Percentiles rank a stretch among this genome's conserved stretches.
phyloP scores from a whole-genome alignment of 78 protist genomes.

The Salpingoeca rosetta region DNA sequence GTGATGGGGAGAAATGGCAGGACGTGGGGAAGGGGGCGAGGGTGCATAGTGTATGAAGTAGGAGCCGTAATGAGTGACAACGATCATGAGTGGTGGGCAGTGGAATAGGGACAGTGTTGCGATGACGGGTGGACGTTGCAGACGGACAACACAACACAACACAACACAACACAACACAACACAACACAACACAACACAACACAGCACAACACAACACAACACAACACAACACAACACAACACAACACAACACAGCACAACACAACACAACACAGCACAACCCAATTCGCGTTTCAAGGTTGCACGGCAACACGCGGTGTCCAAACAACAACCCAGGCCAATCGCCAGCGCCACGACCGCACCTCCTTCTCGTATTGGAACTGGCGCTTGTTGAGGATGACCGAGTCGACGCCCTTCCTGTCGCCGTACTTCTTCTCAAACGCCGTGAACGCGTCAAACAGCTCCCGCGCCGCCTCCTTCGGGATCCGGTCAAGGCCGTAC shows the following conservation, averaged over 20 bases:
- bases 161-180: no score
- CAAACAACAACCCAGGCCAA: no score
- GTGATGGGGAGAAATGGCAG: no score
- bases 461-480: conserved; percentile 58
- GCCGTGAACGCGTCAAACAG: conserved; percentile 39
- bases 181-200: no score
- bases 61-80: not conserved
- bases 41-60: not conserved
- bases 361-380: conserved; percentile 78
- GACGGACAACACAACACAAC: no score
- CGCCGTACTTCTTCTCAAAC: conserved; percentile 86
- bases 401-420: conserved; percentile 71
- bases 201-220: not conserved
- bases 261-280: not conserved
- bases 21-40: no score
- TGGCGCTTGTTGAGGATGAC: conserved; percentile 70
- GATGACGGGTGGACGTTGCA: no score
- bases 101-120: not conserved
- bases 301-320: no score
- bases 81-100: not conserved
- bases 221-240: no score
- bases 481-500: conserved; percentile 75
- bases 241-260: not conserved
- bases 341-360: not conserved
- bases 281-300: not conserved